phyloP scores from a whole-genome alignment of 345 rosid genomes.

The Lepidium aucheri region DNA sequence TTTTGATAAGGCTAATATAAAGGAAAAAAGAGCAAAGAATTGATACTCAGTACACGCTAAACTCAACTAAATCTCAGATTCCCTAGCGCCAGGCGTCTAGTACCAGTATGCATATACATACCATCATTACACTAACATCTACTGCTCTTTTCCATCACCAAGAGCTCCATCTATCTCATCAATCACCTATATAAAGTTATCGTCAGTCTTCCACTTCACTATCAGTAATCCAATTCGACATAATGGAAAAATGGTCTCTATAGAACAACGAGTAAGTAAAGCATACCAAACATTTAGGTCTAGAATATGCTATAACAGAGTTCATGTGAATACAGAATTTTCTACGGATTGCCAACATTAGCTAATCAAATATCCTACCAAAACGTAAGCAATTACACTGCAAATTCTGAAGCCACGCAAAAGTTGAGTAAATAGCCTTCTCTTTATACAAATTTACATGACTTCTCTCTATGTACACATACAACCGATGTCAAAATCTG shows the following conservation, averaged over 20 bases:
- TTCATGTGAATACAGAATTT: slow-evolving; percentile 99
- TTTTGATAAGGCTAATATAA: not conserved
- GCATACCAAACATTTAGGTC: slow-evolving; percentile 89
- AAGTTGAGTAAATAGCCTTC: too few species aligned
- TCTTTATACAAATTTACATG: too few species aligned
- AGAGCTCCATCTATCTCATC: slow-evolving; percentile 99
- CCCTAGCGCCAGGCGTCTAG: not conserved
- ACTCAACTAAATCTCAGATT: not conserved
- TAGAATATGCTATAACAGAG: slow-evolving; percentile 81
- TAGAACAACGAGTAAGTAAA: not conserved
- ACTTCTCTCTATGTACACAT: too few species aligned
- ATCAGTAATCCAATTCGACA: not conserved
- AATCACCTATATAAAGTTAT: slow-evolving; percentile 53
- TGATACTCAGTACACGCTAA: not conserved
- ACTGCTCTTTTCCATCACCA: slow-evolving; percentile 94
- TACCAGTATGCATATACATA: slow-evolving; percentile 38
- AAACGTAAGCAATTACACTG: too few species aligned
- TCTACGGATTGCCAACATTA: too few species aligned
- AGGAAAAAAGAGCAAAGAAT: not conserved
- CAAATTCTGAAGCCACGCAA: too few species aligned
- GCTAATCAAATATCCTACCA: too few species aligned
- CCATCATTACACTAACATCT: slow-evolving; percentile 89
- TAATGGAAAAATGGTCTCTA: not conserved
- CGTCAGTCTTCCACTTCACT: not conserved
- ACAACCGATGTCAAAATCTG: too few species aligned